Base-by-base conservation (phyloP, 805 yeast genomes). In the Zygosaccharomyces gambellarensis region DNA sequence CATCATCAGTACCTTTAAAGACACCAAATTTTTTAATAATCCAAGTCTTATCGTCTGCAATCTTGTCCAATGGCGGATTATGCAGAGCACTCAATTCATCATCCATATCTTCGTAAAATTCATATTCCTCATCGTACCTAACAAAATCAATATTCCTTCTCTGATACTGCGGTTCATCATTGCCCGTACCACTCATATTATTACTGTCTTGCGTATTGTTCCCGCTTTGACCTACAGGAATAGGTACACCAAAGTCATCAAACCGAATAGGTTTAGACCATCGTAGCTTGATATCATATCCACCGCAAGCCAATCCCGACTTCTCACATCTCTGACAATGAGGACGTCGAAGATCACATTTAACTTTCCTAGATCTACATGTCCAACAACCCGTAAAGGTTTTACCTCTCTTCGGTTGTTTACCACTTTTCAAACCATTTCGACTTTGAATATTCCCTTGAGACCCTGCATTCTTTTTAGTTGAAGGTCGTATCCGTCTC, bases 381-480 rank as follows among this genome's bases (percentile, higher is more conserved):
- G 96, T 87, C 73, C 87, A 87, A 63, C 97, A 90, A 1, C 96
- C 97, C 0, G 87, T 82, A 61, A 87, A 89, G 0, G 94, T 82
- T 62, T 89, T 90, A 7, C 79, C 77, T 50, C 82, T 69, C 52
- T 52, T 52, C 23, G 52, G 43, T 22, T 38, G 41, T 40, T 40
- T 48, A 9, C 23, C 17, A 21, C 22, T 12, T 6, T 29, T 42
- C 22, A 21, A n/a, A 10, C 8, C 19, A 30, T 17, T 42, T 34
- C 23, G 17, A 19, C 17, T 17, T 14, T 23, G 14, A 12, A n/a
- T 19, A 34, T 34, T 34, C 12, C 1, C 27, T 19, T 4, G 27
- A 4, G 17, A n/a, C 11, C 11, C 11, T 7, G 38, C 22, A 9
- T 19, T n/a, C 19, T 5, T 14, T 22, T 14, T 1, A 7, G n/a